Evolutionary conservation across 2,329 filamentous ascomycete species (phyloP).

Genomic region (Aspergillus versicolor): DNA sequence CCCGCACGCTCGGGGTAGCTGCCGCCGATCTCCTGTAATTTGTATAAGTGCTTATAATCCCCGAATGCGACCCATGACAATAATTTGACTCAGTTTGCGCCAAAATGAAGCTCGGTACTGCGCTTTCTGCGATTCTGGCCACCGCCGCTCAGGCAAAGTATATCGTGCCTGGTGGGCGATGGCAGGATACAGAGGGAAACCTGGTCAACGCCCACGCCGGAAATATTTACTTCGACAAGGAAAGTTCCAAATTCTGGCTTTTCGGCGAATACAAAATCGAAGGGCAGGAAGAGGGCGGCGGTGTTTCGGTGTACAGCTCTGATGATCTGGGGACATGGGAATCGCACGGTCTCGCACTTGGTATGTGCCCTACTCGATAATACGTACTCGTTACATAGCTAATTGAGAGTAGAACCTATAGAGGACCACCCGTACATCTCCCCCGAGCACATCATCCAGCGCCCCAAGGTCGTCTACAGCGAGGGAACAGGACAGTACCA

Average conservation of each 20-base stretch:
- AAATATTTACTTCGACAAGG: slow-evolving; percentile 53
- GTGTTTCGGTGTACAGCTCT: slow-evolving; percentile 61
- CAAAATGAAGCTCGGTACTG: slow-evolving; percentile 1
- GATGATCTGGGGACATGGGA: slow-evolving; percentile 61
- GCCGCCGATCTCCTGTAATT: slow-evolving; percentile 3
- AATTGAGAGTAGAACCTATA: slow-evolving; percentile 44
- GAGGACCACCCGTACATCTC: slow-evolving; percentile 57
- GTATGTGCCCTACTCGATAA: slow-evolving; percentile 26
- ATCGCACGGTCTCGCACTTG: slow-evolving; percentile 56
- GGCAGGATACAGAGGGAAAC: slow-evolving; percentile 61
- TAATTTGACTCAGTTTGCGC: neutral
- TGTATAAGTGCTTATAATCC: no score
- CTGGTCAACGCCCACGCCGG: slow-evolving; percentile 64
- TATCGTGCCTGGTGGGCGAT: slow-evolving; percentile 62
- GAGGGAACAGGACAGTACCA: slow-evolving; percentile 56
- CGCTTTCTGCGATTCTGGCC: slow-evolving; percentile 4
- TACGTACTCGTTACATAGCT: no score
- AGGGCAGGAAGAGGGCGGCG: slow-evolving; percentile 59
- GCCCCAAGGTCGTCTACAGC: slow-evolving; percentile 63
- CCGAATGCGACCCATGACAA: no score
- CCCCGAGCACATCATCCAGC: slow-evolving; percentile 58
- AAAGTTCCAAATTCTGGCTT: slow-evolving; percentile 57
- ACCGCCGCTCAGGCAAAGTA: slow-evolving; percentile 45
- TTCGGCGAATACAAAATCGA: slow-evolving; percentile 64
- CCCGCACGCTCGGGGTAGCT: slow-evolving; percentile 19